Conservation (phyloP, 2,329 filamentous ascomycete species). For the Niveomyces coronatus region DNA sequence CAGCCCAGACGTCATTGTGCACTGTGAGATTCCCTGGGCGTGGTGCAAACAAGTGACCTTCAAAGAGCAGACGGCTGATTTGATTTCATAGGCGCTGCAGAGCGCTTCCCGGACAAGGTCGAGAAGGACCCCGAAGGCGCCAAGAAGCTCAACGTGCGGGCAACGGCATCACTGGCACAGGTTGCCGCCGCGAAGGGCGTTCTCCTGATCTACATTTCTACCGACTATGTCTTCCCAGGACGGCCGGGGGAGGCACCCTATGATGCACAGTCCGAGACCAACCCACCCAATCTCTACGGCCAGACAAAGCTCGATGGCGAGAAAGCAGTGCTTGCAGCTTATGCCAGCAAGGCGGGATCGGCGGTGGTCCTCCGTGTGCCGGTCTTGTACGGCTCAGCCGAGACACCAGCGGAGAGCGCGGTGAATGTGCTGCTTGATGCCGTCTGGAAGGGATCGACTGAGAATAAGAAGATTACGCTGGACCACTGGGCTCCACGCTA, state of each 20-base stretch:
- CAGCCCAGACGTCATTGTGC: constrained; percentile 68
- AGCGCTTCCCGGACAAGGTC: constrained; percentile 80
- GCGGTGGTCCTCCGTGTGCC: constrained; percentile 71
- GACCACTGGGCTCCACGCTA: constrained; percentile 80
- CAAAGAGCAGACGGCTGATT: not conserved
- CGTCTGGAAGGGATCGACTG: constrained; percentile 62
- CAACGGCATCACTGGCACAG: constrained; percentile 55
- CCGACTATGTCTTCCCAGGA: constrained; percentile 72
- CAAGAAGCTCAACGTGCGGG: constrained; percentile 61
- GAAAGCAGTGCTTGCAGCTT: constrained; percentile 54
- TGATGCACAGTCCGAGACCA: constrained; percentile 48
- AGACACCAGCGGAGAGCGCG: constrained; percentile 64
- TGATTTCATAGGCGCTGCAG: constrained; percentile 57
- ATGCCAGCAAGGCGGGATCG: constrained; percentile 38
- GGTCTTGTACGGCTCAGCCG: constrained; percentile 70
- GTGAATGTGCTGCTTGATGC: constrained; percentile 72
- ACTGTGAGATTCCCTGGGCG: constrained; percentile 48
- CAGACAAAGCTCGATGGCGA: constrained; percentile 53
- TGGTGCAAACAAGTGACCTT: not conserved
- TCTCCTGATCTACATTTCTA: constrained; percentile 68
- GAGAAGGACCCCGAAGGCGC: constrained; percentile 69
- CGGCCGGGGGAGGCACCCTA: constrained; percentile 75
- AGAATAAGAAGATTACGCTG: constrained; percentile 56
- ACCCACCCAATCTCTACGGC: constrained; percentile 67
- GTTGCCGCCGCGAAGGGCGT: constrained; percentile 52